Percentiles rank a stretch among this genome's conserved stretches.
Conservation (phyloP, 441 rosid species). For the Gossypium trilobum region DNA sequence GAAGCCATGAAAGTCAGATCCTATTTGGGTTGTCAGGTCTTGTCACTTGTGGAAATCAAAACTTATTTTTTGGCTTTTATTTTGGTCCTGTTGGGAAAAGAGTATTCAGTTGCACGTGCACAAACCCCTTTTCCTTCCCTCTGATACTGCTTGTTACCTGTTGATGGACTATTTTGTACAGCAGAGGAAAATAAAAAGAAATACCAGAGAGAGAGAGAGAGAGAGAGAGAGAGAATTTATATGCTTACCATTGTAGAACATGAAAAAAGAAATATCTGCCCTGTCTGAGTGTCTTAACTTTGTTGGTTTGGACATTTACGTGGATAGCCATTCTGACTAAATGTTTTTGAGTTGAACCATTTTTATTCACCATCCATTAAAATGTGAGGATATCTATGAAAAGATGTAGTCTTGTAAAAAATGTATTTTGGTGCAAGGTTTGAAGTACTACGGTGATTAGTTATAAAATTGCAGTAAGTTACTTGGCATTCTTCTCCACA, state of each 20-base stretch:
- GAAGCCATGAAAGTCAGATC: neutral
- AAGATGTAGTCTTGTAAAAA: constrained; percentile 19
- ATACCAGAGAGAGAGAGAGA: neutral
- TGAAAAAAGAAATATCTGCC: neutral
- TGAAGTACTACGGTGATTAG: constrained; percentile 35
- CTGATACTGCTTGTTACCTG: neutral
- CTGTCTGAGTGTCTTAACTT: neutral
- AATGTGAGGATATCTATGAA: neutral
- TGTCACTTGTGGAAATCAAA: neutral
- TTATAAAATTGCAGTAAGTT: constrained; percentile 57
- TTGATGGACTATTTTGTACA: neutral
- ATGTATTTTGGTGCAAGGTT: constrained; percentile 12
- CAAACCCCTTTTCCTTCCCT: neutral
- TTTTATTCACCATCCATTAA: neutral
- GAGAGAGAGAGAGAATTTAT: neutral
- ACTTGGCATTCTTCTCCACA: constrained; percentile 70
- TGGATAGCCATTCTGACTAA: constrained; percentile 15
- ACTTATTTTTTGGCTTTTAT: neutral
- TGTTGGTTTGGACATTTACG: neutral
- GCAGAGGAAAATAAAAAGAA: neutral
- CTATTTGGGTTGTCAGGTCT: neutral
- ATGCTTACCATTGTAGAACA: neutral
- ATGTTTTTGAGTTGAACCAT: neutral
- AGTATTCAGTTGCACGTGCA: neutral
- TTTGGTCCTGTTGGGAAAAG: neutral